phyloP scores from a whole-genome alignment of 768 basidiomycete species.

The Pulveroboletus ravenelii region DNA sequence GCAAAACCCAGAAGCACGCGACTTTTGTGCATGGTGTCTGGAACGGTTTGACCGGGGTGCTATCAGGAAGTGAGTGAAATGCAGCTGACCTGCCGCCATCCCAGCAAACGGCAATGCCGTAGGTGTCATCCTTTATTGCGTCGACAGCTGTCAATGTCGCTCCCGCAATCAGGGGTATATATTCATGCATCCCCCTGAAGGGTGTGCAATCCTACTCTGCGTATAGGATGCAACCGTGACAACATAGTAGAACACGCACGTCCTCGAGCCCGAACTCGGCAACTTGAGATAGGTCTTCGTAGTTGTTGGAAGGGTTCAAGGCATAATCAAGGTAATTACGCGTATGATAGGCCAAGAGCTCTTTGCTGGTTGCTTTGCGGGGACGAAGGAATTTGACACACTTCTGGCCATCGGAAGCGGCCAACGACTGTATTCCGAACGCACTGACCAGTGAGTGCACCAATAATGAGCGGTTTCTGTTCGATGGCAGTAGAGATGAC shows the following conservation, averaged over 20 bases:
- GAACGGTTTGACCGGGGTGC: neutral
- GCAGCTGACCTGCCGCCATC: conserved; percentile 75
- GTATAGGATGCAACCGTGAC: neutral
- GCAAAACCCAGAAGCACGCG: conserved; percentile 83
- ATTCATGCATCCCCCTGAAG: conserved; percentile 64
- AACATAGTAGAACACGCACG: conserved; percentile 31
- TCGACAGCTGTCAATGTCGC: conserved; percentile 72
- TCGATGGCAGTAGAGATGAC: conserved; percentile 63
- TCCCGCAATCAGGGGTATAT: conserved; percentile 70
- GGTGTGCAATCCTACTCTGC: conserved; percentile 70
- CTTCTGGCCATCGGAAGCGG: conserved; percentile 17
- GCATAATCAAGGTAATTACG: conserved; percentile 64
- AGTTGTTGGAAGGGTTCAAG: conserved; percentile 33
- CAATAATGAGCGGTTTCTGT: conserved; percentile 56
- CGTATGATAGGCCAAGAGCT: conserved; percentile 66
- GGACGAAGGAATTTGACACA: conserved; percentile 49
- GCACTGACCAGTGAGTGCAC: conserved; percentile 61
- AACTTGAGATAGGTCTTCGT: conserved; percentile 15
- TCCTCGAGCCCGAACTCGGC: conserved; percentile 58
- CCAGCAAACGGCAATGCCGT: conserved; percentile 77
- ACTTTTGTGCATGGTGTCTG: conserved; percentile 82
- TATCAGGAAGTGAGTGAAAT: neutral
- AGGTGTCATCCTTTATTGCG: conserved; percentile 45
- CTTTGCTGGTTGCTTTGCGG: conserved; percentile 46
- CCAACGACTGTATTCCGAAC: conserved; percentile 43